phyloP scores from a whole-genome alignment of 1,284 basidiomycete genomes.

The Melampsora larici-populina region DNA sequence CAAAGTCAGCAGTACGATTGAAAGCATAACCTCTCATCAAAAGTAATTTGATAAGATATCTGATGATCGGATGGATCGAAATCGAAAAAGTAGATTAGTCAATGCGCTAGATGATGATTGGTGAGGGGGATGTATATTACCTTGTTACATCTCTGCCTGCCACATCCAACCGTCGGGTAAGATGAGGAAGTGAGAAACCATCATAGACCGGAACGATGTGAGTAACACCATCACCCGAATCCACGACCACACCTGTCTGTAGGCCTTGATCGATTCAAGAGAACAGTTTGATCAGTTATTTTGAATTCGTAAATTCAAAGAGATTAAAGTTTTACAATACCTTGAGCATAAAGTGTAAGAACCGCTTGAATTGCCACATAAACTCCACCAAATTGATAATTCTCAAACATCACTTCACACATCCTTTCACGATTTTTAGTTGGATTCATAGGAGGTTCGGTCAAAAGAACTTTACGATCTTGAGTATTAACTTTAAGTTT shows the following conservation, averaged over 20 bases:
- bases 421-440: conserved; percentile 86
- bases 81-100: neutral
- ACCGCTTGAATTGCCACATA: conserved; percentile 99
- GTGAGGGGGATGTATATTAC: neutral
- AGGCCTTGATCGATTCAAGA: conserved; percentile 63
- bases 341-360: conserved; percentile 94
- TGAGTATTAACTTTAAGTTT: conserved; percentile 84
- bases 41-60: conserved; percentile 93
- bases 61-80: neutral
- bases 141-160: conserved; percentile 96
- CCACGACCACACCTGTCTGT: conserved; percentile 95
- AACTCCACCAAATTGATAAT: conserved; percentile 92
- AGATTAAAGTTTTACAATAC: conserved; percentile 60
- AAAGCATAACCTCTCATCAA: conserved; percentile 99
- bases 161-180: conserved; percentile 90
- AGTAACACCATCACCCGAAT: conserved; percentile 98
- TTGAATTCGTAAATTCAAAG: neutral
- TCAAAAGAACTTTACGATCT: conserved; percentile 86
- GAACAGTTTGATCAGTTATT: neutral
- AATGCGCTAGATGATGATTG: neutral
- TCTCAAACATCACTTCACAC: conserved; percentile 99
- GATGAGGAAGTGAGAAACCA: conserved; percentile 89
- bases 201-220: conserved; percentile 99
- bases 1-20: conserved; percentile 98
- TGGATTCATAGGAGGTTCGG: conserved; percentile 99